Base-by-base conservation (phyloP, 2,329 filamentous ascomycete genomes). In the Fusarium vanettenii region DNA sequence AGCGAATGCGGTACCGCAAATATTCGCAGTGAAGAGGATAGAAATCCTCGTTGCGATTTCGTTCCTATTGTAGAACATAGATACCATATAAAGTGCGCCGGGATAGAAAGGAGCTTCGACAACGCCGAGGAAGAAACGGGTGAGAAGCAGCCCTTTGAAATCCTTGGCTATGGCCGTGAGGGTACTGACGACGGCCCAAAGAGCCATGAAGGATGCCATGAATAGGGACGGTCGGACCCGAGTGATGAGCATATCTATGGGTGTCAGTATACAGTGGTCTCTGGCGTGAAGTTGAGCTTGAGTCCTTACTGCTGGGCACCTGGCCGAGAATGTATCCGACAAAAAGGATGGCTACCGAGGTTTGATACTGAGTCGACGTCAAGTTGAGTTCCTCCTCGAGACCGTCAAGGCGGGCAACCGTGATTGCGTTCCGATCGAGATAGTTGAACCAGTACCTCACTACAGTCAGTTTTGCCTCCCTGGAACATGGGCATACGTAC, bases 61-160 rank as follows among this genome's bases (percentile, higher is more conserved):
- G 71, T 88, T 86, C n/a, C 86, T 82, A 0, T 87, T 89, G 75
- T 90, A 90, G 80, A 87, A 90, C 48, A 87, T 84, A 0, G 86
- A 86, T 3, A 90, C 81, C n/a, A 89, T 84, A 60, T 81, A 81
- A 10, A 82, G 67, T 7, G 77, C 81, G 31, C 82, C 80, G 2
- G 79, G 80, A 56, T 81, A 84, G 59, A 83, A 82, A 0, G 84
- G 83, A 0, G 84, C 84, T 69, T 86, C 85, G 1, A 83, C 82
- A 5, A 87, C 76, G 2, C 85, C 79, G 11, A 80, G 41, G 48
- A 86, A 83, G 78, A 86, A 85, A 18, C 85, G 82, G 0, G 88
- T 82, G 0, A 85, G 82, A 2, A 90, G 79, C 13, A 89, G 81
- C 1, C 86, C 85, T 0, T 81, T 85, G 59, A 88, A 90, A 69